A percentile compares a stretch with the other conserved stretches of the same genome.
Evolutionary conservation across 2,329 filamentous ascomycete species (phyloP).

Genomic region (Curvularia hawaiiensis): DNA sequence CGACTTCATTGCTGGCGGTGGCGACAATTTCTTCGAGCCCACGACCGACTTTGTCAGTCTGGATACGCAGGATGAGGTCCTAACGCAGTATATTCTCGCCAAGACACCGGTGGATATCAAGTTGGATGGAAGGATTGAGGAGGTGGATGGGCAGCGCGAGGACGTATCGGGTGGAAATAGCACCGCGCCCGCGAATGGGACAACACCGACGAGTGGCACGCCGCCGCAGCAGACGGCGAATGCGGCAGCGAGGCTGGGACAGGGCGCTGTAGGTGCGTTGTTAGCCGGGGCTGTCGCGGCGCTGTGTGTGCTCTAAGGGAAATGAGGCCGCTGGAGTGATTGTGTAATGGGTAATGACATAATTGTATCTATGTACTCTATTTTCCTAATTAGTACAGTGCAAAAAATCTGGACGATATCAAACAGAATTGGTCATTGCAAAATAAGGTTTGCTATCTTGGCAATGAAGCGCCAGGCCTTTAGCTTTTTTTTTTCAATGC

Average conservation of each 20-base stretch:
- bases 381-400: too few species aligned
- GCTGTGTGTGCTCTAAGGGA: constrained; percentile 20
- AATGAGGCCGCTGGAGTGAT: not conserved
- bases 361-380: too few species aligned
- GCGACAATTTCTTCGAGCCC: constrained; percentile 63
- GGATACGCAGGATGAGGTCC: constrained; percentile 61
- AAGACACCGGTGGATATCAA: constrained; percentile 57
- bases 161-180: constrained; percentile 17
- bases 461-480: too few species aligned
- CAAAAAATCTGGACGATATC: too few species aligned
- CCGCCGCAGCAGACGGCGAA: constrained; percentile 15
- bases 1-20: constrained; percentile 64
- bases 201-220: not conserved
- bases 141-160: constrained; percentile 31
- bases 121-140: constrained; percentile 56
- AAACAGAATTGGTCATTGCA: too few species aligned
- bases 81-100: constrained; percentile 57
- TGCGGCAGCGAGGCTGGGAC: constrained; percentile 17
- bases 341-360: not conserved
- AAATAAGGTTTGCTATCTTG: too few species aligned
- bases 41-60: constrained; percentile 53
- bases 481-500: too few species aligned
- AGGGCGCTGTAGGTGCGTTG: constrained; percentile 11
- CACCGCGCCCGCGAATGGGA: constrained; percentile 25
- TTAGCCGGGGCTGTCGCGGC: constrained; percentile 19